Conservation (phyloP, 2,329 filamentous ascomycete species). For the Colletotrichum salicis region DNA sequence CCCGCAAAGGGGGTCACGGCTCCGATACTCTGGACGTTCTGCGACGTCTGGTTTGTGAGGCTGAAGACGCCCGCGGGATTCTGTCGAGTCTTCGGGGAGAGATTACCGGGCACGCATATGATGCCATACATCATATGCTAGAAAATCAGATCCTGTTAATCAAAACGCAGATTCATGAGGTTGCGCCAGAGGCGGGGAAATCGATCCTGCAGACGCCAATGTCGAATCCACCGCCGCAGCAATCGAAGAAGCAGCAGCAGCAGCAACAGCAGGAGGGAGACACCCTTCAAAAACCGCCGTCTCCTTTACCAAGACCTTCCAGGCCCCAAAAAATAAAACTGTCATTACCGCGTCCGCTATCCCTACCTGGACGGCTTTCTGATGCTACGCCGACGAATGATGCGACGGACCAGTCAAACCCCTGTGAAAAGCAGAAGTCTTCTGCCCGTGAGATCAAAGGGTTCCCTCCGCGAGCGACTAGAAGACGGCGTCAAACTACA, state of each 20-base stretch:
- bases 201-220: background rate
- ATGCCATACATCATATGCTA: background rate
- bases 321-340: background rate
- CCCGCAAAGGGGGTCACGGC: background rate
- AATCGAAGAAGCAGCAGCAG: background rate
- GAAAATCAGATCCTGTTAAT: slow-evolving; percentile 5
- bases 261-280: too few relatives aligned
- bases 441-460: background rate
- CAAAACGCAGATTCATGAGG: background rate
- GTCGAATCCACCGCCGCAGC: background rate
- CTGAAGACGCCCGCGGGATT: background rate
- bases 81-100: background rate
- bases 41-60: background rate
- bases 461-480: background rate
- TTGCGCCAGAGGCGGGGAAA: background rate
- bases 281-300: background rate
- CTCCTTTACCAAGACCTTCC: background rate
- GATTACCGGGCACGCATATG: background rate
- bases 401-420: background rate
- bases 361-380: background rate
- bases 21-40: background rate
- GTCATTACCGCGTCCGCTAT: background rate
- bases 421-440: background rate
- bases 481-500: too few relatives aligned
- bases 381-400: background rate